Evolutionary conservation across 2,329 filamentous ascomycete genomes (phyloP), one percentile per base, ranked within the genome.

Genomic region (Colletotrichum brevisporum): DNA sequence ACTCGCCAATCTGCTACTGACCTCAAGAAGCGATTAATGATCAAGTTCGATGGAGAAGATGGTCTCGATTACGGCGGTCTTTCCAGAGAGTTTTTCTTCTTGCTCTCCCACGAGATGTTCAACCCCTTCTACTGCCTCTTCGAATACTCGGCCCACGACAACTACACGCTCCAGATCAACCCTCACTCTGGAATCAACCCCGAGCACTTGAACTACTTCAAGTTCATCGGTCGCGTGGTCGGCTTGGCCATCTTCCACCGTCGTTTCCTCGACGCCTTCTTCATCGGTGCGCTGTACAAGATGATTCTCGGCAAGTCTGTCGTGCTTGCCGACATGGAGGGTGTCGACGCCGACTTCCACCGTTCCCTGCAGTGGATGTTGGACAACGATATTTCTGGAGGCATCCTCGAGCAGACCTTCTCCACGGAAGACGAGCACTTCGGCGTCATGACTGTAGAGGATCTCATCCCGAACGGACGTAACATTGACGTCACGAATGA

Each of bases 51-150:
- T 74, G 96, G 96, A 56, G 96, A 99, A 83, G 96, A 99, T 76
- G 96, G 96, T 82, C 85, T 99, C 70, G 96, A 99, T 82, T 99
- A 99, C 78, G 96, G 96, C 80, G 96, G 96, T 87, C 88, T 99
- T 64, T 99, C 96, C 43, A 89, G 95, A 88, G 96, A 99, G 83
- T 99, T 99, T 86, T 99, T 99, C 87, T 99, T 99, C 90, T 86
- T 99, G 48, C 89, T 99, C 63, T 98, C 95, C 16, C 96, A 99
- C 83, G 96, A 99, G 85, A 99, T 99, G 96, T 99, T 99, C 85
- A 99, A 99, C 81, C 96, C 96, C 39, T 99, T 99, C 84, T 99
- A 99, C 85, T 99, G 96, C 80, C 87, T 99, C 62, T 99, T 99
- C 85, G 96, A 99, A 83, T 99, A 99, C 82, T 98, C 96, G 27